These are phyloP conservation scores for Colletotrichum godetiae DNA, from an alignment of 2,329 filamentous ascomycete species.

Conservation along the genomic window DNA sequence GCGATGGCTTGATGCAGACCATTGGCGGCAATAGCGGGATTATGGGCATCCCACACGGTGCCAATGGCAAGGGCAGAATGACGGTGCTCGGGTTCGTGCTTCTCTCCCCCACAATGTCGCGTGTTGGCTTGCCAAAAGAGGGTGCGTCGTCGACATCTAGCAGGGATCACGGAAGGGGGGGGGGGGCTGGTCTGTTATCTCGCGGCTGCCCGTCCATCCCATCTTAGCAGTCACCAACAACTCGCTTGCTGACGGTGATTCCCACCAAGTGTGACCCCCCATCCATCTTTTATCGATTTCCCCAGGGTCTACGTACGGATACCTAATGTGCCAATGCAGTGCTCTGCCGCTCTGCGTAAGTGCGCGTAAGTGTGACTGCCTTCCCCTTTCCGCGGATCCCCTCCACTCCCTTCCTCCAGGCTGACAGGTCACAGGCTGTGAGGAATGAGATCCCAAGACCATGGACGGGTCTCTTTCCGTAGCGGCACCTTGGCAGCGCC, in stretches of 20 bases:
- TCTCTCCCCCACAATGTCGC: conserved; percentile 19
- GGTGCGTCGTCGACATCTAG: not conserved
- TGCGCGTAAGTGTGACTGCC: not conserved
- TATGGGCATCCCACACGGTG: not conserved
- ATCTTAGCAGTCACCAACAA: not conserved
- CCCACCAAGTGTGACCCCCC: not conserved
- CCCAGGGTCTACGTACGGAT: not conserved
- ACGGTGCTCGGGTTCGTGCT: not conserved
- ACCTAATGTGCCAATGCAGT: conserved; percentile 4
- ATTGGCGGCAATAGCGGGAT: not conserved
- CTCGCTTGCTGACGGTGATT: conserved; percentile 13
- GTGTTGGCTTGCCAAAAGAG: conserved; percentile 22
- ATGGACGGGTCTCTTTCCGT: conserved; percentile 28
- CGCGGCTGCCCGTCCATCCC: too few species aligned
- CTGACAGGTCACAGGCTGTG: conserved; percentile 11
- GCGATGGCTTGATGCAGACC: not conserved
- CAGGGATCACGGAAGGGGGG: conserved; percentile 12
- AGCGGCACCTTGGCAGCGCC: conserved; percentile 30
- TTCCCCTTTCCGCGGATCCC: not conserved
- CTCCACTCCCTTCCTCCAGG: conserved; percentile 3
- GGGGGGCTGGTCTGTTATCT: conserved; percentile 15
- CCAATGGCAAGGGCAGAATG: too few species aligned
- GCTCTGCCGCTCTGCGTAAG: not conserved
- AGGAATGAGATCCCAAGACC: conserved; percentile 28
- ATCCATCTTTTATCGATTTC: not conserved